Conservation (phyloP, 257 asterid genomes). For the Capsicum chinense region DNA sequence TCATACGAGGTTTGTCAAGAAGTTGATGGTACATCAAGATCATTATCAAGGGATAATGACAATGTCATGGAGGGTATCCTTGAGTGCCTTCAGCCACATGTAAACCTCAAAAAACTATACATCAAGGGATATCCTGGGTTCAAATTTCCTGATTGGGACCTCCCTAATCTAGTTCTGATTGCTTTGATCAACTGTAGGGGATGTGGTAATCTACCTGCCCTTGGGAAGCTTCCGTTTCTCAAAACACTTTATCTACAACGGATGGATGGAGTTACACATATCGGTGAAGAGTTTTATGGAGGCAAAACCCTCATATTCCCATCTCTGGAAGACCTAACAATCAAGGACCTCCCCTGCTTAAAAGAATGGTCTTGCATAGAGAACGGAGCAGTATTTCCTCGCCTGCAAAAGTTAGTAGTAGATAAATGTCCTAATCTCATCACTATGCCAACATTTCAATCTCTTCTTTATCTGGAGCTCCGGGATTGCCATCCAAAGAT, state of each 20-base stretch:
- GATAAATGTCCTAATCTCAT: constrained; percentile 41
- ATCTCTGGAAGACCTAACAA: constrained; percentile 35
- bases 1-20: constrained; percentile 12
- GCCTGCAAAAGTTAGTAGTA: constrained; percentile 34
- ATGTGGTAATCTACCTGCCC: constrained; percentile 34
- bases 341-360: constrained; percentile 38
- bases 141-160: constrained; percentile 37
- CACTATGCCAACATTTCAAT: constrained; percentile 32
- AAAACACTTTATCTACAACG: constrained; percentile 32
- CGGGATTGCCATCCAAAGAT: constrained; percentile 34
- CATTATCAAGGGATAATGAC: constrained; percentile 8
- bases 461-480: constrained; percentile 35
- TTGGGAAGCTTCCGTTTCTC: constrained; percentile 40
- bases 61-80: constrained; percentile 30
- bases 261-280: constrained; percentile 31
- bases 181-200: constrained; percentile 36
- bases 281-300: constrained; percentile 32
- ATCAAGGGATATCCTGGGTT: constrained; percentile 39
- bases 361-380: constrained; percentile 34
- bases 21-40: constrained; percentile 28
- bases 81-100: constrained; percentile 37
- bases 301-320: constrained; percentile 25
- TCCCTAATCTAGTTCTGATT: constrained; percentile 38
- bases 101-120: constrained; percentile 30
- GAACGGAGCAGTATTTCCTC: constrained; percentile 11